Evolutionary conservation across 257 asterid genomes (phyloP).

Genomic region (Verbena officinalis): DNA sequence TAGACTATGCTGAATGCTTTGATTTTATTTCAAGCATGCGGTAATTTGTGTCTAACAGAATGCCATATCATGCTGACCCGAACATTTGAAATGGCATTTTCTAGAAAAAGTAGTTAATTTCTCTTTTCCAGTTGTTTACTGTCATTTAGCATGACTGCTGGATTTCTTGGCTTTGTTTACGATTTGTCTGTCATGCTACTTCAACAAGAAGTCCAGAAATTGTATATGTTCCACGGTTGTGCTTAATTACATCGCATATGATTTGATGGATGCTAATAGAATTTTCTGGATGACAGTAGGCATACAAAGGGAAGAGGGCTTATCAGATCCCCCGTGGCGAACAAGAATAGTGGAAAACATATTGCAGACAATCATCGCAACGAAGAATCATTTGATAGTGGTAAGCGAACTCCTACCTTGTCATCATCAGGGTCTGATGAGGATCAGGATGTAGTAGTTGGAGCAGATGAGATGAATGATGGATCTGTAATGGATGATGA

Average conservation of each 20-base stretch:
- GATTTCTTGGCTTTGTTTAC: conserved; percentile 8
- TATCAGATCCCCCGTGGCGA: conserved; percentile 46
- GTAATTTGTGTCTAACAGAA: neutral
- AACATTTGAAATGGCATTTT: neutral
- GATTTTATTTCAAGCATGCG: neutral
- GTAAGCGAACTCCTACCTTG: conserved; percentile 44
- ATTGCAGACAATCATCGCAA: conserved; percentile 38
- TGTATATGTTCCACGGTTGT: neutral
- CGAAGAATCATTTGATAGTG: conserved; percentile 56
- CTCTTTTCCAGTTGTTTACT: neutral
- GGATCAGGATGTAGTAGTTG: conserved; percentile 48
- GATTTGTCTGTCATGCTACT: neutral
- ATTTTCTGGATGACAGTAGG: conserved; percentile 41
- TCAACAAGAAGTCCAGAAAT: neutral
- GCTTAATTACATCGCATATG: conserved; percentile 6
- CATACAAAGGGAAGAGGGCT: conserved; percentile 48
- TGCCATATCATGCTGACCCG: neutral
- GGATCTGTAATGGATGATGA: conserved; percentile 44
- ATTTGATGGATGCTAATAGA: conserved; percentile 2
- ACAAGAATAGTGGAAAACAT: conserved; percentile 41
- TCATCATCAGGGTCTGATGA: conserved; percentile 55
- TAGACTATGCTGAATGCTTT: neutral
- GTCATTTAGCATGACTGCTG: neutral
- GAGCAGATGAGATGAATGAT: conserved; percentile 44
- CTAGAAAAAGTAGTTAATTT: neutral